Conservation (phyloP, 2,329 filamentous ascomycete genomes). For the Fusarium setosum region DNA sequence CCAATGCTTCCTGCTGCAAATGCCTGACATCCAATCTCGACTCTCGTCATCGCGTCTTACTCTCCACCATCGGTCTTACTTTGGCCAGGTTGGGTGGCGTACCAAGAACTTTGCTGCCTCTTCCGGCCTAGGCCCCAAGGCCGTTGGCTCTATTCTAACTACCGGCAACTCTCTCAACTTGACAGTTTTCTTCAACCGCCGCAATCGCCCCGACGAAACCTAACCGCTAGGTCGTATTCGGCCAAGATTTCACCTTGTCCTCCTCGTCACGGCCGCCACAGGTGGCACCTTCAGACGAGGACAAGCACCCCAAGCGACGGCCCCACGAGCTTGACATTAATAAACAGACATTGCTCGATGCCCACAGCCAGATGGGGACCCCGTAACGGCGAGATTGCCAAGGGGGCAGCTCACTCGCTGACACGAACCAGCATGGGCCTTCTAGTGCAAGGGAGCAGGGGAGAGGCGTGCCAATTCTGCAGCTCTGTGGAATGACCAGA, state of each 20-base stretch:
- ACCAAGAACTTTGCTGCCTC: slow-evolving; percentile 17
- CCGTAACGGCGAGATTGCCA: slow-evolving; percentile 32
- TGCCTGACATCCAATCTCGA: slow-evolving; percentile 3
- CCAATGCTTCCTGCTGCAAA: slow-evolving; percentile 24
- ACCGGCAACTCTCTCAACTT: slow-evolving; percentile 14
- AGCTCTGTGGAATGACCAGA: slow-evolving; percentile 23
- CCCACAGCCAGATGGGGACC: slow-evolving; percentile 12
- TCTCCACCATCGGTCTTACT: slow-evolving; percentile 22
- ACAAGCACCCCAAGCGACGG: slow-evolving; percentile 13
- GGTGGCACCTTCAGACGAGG: slow-evolving; percentile 16
- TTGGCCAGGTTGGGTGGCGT: slow-evolving; percentile 5
- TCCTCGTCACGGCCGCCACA: slow-evolving; percentile 23
- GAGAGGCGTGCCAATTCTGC: slow-evolving; percentile 24
- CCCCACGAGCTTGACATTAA: slow-evolving; percentile 36
- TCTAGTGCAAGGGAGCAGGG: slow-evolving; percentile 19
- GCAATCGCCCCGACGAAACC: slow-evolving; percentile 1
- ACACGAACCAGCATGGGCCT: slow-evolving; percentile 32
- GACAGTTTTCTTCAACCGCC: slow-evolving; percentile 12
- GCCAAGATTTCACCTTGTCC: slow-evolving; percentile 19
- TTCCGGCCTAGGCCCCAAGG: slow-evolving; percentile 18
- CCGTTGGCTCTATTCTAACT: slow-evolving; percentile 33
- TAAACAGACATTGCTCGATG: slow-evolving; percentile 17
- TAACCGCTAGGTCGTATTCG: slow-evolving; percentile 8
- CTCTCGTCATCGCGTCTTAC: neutral
- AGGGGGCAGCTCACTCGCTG: slow-evolving; percentile 26